Evolutionary conservation across 1,284 basidiomycete species (phyloP), one percentile per base, ranked within the genome.

Genomic region (Cryptococcus sp.): DNA sequence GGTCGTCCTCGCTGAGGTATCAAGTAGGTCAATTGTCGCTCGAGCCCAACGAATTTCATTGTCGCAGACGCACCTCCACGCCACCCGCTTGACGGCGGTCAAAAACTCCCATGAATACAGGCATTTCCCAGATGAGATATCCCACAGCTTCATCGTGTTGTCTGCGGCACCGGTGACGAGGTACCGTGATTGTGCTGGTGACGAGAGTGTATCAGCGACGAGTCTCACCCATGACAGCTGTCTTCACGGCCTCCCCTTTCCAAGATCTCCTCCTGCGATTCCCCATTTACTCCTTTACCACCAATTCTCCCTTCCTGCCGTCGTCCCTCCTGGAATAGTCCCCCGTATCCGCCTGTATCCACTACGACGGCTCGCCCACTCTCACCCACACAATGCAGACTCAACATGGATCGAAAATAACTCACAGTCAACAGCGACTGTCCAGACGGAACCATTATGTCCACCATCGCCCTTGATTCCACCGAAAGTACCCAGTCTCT

Each of bases 371-470:
- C n/a, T 13, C 5, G 15, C 3, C 2, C 42, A 2, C 25, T 25
- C 25, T 25, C 25, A 25, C 25, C 6, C 25, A 3, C 25, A 6
- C 25, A 3, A 25, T 6, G 25, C 25, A 25, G 25, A 25, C 25
- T 25, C 42, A 13, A 35, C 30, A 3, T 13, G 7, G 7, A 13
- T 13, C 30, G 25, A 50, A 45, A 5, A 13, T 7, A 16, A 85
- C 91, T 81, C 79, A 96, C 92, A 87, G 82, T 99, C 95, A 58
- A 93, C 87, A 78, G 96, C 94, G 66, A 96, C 86, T 58, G 91
- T 93, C 95, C 96, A 98, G 39, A 99, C 91, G 2, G 91, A 85
- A 67, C 95, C 95, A 75, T 98, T 98, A 80, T 98, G 88, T 47
- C 93, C 96, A 3, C 52, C 61, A 54, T 58, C 61, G 15, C 61